phyloP scores from a whole-genome alignment of 176 grass and related monocot genomes.

The Melocanna baccifera region DNA sequence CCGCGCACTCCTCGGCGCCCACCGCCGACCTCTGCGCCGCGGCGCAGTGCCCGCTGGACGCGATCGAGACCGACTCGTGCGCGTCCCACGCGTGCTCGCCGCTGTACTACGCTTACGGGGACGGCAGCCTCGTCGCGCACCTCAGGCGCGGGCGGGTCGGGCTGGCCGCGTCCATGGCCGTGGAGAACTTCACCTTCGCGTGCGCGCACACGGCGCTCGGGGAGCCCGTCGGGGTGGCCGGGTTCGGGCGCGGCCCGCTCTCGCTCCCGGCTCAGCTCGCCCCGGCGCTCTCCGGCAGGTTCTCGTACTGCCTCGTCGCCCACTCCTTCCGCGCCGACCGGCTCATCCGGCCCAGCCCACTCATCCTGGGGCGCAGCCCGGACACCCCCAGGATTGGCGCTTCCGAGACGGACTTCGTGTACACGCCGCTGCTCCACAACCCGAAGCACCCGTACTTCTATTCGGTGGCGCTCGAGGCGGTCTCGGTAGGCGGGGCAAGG shows the following conservation, averaged over 20 bases:
- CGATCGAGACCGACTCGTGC: conserved; percentile 71
- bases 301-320: conserved; percentile 92
- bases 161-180: conserved; percentile 44
- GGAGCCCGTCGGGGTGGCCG: conserved; percentile 82
- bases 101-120: conserved; percentile 91
- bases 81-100: conserved; percentile 54
- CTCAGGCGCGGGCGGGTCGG: conserved; percentile 62
- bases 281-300: conserved; percentile 57
- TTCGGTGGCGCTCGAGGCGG: conserved; percentile 71
- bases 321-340: conserved; percentile 70
- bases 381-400: conserved; percentile 4
- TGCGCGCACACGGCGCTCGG: conserved; percentile 74
- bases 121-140: conserved; percentile 77
- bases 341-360: conserved; percentile 62
- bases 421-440: conserved; percentile 83
- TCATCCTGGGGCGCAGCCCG: conserved; percentile 72
- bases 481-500: conserved; percentile 45
- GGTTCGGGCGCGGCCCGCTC: conserved; percentile 79
- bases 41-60: conserved; percentile 65
- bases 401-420: conserved; percentile 44
- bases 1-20: conserved; percentile 54
- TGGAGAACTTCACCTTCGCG: conserved; percentile 80
- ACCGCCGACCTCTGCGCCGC: conserved; percentile 75
- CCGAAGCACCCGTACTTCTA: conserved; percentile 83
- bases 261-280: conserved; percentile 74